Percentiles rank a stretch among this genome's conserved stretches.
Evolutionary conservation across 1,284 basidiomycete genomes (phyloP).

Genomic region (Cryptococcus sp.): DNA sequence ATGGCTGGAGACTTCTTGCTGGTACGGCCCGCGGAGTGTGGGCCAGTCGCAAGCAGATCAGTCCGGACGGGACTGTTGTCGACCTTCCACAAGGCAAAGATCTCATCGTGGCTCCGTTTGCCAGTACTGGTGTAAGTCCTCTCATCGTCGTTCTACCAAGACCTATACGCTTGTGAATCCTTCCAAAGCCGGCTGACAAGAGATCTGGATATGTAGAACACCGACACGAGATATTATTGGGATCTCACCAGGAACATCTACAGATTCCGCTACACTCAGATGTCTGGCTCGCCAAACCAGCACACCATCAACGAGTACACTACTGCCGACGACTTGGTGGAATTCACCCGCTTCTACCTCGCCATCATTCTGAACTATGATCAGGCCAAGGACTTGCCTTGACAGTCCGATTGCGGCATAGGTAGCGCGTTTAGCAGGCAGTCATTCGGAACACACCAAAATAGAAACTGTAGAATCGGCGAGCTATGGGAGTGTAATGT

Average conservation of each 20-base stretch:
- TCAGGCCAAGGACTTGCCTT: conserved; percentile 23
- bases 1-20: conserved; percentile 32
- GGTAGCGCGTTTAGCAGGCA: not conserved
- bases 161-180: not conserved
- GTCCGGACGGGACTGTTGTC: conserved; percentile 24
- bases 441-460: no score
- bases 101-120: conserved; percentile 33
- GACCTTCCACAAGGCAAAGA: conserved; percentile 27
- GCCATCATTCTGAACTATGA: conserved; percentile 37
- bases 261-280: conserved; percentile 52
- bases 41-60: conserved; percentile 27
- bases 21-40: conserved; percentile 34
- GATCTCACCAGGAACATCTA: conserved; percentile 56
- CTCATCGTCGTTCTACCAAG: no score
- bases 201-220: conserved; percentile 38
- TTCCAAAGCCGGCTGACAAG: no score
- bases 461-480: no score
- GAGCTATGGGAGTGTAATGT: no score
- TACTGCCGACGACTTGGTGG: conserved; percentile 30
- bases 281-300: conserved; percentile 43
- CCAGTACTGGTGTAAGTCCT: conserved; percentile 31
- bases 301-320: conserved; percentile 58
- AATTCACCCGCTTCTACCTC: conserved; percentile 37
- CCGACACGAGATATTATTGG: conserved; percentile 55
- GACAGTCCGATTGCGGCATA: not conserved